These are phyloP conservation scores for Pneumocystis sp. DNA, from an alignment of 1,139 yeast genomes.

Conservation along the genomic window DNA sequence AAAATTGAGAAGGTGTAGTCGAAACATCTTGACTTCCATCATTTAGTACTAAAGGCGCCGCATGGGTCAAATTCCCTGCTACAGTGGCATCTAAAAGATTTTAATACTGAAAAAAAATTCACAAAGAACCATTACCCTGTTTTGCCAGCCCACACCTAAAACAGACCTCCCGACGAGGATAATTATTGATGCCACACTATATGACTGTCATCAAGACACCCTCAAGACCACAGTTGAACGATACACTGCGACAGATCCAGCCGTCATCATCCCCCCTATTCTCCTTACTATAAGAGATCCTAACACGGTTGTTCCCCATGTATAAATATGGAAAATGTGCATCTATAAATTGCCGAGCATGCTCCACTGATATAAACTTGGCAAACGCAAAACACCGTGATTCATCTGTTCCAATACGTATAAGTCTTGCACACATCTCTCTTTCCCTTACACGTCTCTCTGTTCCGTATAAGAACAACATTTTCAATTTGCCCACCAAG, in stretches of 20 bases:
- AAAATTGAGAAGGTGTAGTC: conserved; percentile 14
- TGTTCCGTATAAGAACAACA: not conserved
- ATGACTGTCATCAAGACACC: not conserved
- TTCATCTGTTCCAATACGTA: not conserved
- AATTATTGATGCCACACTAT: conserved; percentile 5
- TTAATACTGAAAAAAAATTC: not conserved
- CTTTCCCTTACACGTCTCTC: not conserved
- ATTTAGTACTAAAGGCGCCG: conserved; percentile 6
- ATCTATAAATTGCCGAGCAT: not conserved
- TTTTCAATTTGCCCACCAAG: not conserved
- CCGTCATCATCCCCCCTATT: not conserved
- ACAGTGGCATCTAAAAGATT: not conserved
- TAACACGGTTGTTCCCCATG: not conserved
- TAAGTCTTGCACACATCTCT: not conserved
- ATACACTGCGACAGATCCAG: not conserved
- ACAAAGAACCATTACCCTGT: conserved; percentile 2
- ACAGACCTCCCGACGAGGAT: conserved; percentile 12
- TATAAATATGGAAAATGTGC: not conserved
- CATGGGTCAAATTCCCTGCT: conserved; percentile 2
- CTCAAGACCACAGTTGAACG: not conserved
- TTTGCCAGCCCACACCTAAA: conserved; percentile 8
- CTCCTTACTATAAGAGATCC: not conserved
- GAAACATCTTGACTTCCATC: conserved; percentile 9
- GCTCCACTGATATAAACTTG: not conserved
- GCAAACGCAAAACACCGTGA: not conserved